These are phyloP conservation scores for Pulveroboletus sp. DNA, from an alignment of 768 basidiomycete genomes.

Conservation along the genomic window DNA sequence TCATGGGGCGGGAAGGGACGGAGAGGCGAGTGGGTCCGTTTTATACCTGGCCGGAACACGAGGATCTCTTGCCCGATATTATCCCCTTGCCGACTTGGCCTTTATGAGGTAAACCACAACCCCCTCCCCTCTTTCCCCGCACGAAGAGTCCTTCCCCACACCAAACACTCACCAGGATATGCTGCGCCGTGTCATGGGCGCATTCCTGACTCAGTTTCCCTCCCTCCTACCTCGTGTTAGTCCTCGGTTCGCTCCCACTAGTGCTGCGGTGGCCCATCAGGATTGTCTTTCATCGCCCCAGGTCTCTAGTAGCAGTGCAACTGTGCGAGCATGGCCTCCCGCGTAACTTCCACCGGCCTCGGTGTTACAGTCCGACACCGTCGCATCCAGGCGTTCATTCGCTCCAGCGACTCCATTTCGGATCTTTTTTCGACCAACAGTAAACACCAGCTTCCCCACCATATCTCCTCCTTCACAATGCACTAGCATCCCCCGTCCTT, in stretches of 20 bases:
- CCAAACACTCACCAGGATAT: conserved; percentile 7
- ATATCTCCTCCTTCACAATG: no score
- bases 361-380: no score
- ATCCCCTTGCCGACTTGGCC: background rate
- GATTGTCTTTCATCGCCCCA: no score
- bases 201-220: background rate
- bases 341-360: conserved; percentile 8
- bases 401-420: no score
- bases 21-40: conserved; percentile 3
- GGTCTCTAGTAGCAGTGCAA: background rate
- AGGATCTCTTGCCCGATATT: background rate
- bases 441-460: no score
- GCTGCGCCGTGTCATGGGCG: background rate
- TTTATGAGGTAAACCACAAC: background rate
- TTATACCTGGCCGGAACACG: conserved; percentile 13
- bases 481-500: no score
- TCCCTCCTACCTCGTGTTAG: conserved; percentile 1
- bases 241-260: no score
- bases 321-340: background rate
- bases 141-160: conserved; percentile 22
- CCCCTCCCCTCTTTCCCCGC: conserved; percentile 24
- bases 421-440: no score
- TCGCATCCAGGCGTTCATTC: no score
- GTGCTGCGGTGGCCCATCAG: no score
- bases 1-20: conserved; percentile 35